A percentile compares a stretch with the other conserved stretches of the same genome.
These are phyloP conservation scores for Cryptococcus sp. DNA, from an alignment of 1,284 basidiomycete genomes.

Conservation along the genomic window DNA sequence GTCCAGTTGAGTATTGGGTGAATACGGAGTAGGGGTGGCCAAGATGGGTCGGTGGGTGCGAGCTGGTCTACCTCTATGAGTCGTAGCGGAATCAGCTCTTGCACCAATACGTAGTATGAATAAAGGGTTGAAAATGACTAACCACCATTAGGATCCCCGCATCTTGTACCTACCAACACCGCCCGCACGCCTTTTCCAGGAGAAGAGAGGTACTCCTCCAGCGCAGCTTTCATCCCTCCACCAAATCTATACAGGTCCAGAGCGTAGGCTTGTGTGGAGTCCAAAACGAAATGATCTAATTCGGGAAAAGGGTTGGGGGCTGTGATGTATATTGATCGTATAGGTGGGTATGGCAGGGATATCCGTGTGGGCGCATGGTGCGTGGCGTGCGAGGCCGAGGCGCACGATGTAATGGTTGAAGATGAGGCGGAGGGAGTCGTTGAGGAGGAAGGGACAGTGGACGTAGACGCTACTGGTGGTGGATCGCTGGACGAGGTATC, in stretches of 20 bases:
- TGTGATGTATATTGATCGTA: slow-evolving; percentile 84
- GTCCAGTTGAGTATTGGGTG: slow-evolving; percentile 97
- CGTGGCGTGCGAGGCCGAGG: slow-evolving; percentile 11
- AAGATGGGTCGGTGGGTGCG: slow-evolving; percentile 79
- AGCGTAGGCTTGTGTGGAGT: slow-evolving; percentile 67
- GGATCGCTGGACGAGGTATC: slow-evolving; percentile 27
- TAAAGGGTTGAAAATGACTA: slow-evolving; percentile 40
- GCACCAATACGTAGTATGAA: not conserved
- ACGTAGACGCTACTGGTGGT: slow-evolving; percentile 1
- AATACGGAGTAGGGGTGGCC: slow-evolving; percentile 87
- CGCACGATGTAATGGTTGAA: too few species aligned
- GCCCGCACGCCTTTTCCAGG: slow-evolving; percentile 62
- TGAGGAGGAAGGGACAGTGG: slow-evolving; percentile 1
- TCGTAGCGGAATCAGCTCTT: too few species aligned
- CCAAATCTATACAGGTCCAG: slow-evolving; percentile 76
- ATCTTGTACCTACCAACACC: slow-evolving; percentile 84
- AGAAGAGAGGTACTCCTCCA: slow-evolving; percentile 68
- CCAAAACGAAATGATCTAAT: slow-evolving; percentile 80
- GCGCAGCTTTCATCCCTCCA: slow-evolving; percentile 79
- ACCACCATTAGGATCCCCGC: slow-evolving; percentile 92
- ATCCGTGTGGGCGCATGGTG: slow-evolving; percentile 6
- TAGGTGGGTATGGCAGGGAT: slow-evolving; percentile 55
- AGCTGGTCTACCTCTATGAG: slow-evolving; percentile 63
- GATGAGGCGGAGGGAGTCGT: not conserved
- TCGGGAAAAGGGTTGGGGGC: slow-evolving; percentile 82